A percentile compares a stretch with the other conserved stretches of the same genome.
Conservation (phyloP, 1,139 yeast species). For the Ogataea hybrid region DNA sequence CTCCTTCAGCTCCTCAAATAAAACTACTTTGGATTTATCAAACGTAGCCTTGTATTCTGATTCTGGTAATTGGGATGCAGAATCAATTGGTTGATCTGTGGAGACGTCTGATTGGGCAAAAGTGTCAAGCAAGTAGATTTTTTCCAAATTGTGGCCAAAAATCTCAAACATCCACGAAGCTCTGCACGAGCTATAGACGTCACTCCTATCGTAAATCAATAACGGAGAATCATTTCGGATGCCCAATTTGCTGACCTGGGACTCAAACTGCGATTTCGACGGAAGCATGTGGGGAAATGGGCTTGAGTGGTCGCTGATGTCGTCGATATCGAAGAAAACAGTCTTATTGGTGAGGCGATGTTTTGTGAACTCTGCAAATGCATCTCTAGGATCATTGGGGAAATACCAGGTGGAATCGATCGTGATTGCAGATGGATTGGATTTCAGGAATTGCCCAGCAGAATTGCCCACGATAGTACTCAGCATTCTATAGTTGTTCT, state of each 20-base stretch:
- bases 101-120: slow-evolving; percentile 46
- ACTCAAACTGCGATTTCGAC: slow-evolving; percentile 48
- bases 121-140: slow-evolving; percentile 68
- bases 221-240: slow-evolving; percentile 51
- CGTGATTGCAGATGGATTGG: background rate
- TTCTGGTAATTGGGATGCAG: slow-evolving; percentile 27
- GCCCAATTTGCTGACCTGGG: slow-evolving; percentile 49
- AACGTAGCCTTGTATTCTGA: slow-evolving; percentile 42
- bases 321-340: slow-evolving; percentile 79
- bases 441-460: background rate
- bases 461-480: background rate
- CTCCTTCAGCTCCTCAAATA: slow-evolving; percentile 59
- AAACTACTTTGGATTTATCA: slow-evolving; percentile 49
- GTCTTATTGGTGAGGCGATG: slow-evolving; percentile 60
- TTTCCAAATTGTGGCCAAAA: slow-evolving; percentile 62
- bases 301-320: slow-evolving; percentile 53
- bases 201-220: slow-evolving; percentile 83
- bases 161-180: slow-evolving; percentile 86
- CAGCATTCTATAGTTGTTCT: background rate
- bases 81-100: slow-evolving; percentile 25
- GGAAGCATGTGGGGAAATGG: slow-evolving; percentile 93
- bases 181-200: slow-evolving; percentile 85
- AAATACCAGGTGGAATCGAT: slow-evolving; percentile 91
- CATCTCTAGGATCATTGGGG: slow-evolving; percentile 69
- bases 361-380: slow-evolving; percentile 52